Percentiles rank a stretch among this genome's conserved stretches.
Evolutionary conservation across 2,329 filamentous ascomycete species (phyloP).

Genomic region (Cladosporium colombiae): DNA sequence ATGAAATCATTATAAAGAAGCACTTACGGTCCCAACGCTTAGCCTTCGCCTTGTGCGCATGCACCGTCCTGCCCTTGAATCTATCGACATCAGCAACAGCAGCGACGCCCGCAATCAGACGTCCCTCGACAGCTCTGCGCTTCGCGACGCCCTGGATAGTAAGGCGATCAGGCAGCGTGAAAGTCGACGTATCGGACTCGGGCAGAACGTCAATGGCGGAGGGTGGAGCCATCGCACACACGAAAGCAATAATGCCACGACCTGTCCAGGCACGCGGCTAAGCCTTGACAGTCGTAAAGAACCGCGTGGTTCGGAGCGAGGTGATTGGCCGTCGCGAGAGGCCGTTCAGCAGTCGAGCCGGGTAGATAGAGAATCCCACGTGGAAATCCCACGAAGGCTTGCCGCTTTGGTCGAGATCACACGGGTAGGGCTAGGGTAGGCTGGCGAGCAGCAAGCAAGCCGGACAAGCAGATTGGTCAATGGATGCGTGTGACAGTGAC

Average conservation of each 20-base stretch:
- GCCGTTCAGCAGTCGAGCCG: slow-evolving; percentile 7
- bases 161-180: slow-evolving; percentile 53
- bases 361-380: slow-evolving; percentile 11
- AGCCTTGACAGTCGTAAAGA: background rate
- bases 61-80: slow-evolving; percentile 69
- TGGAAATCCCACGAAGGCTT: slow-evolving; percentile 16
- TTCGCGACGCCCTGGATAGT: slow-evolving; percentile 67
- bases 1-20: background rate
- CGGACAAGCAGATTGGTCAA: slow-evolving; percentile 8
- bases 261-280: background rate
- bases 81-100: slow-evolving; percentile 76
- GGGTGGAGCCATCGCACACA: slow-evolving; percentile 34
- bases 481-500: background rate
- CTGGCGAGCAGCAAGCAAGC: slow-evolving; percentile 2
- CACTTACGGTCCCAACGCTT: slow-evolving; percentile 81
- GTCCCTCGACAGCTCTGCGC: slow-evolving; percentile 69
- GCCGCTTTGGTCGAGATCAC: slow-evolving; percentile 10
- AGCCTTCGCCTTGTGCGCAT: slow-evolving; percentile 69
- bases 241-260: background rate
- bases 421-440: slow-evolving; percentile 4
- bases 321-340: background rate
- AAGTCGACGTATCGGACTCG: slow-evolving; percentile 49
- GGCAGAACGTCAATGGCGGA: slow-evolving; percentile 45
- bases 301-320: background rate
- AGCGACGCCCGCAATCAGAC: slow-evolving; percentile 73